Evolutionary conservation across 2,329 filamentous ascomycete genomes (phyloP), one percentile per base, ranked within the genome.

Genomic region (Trichoderma endophyticum): DNA sequence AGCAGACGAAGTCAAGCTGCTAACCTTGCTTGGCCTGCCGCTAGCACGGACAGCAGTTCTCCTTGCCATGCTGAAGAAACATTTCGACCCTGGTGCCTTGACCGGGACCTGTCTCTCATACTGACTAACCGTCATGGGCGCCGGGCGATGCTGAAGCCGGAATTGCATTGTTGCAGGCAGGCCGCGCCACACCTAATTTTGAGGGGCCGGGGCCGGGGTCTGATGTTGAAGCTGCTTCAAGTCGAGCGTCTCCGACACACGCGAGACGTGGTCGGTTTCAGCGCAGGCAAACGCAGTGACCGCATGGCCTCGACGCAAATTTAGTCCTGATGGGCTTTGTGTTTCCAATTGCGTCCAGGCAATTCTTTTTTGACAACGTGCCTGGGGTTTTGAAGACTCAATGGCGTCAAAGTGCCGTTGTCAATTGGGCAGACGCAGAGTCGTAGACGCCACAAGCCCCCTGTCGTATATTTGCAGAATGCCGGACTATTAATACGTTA

Each of bases 251-350:
- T 80, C 78, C 76, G 77, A 81, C 80, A 77, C 56, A 74, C 70
- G 73, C 78, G 79, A 78, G 78, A 80, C 80, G 71, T 34, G 72
- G 72, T 77, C 73, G 70, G 79, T 81, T 80, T 81, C 79, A 80
- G 71, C 32, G n/a, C 59, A 30, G 32, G 21, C 26, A 70, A 24
- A 64, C 32, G 66, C 67, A 66, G 70, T 30, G 56, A 39, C 66
- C 59, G 59, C 43, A 48, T 64, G 71, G 71, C 57, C 67, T 48
- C 70, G 54, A 66, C 36, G n/a, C 36, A 24, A 54, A 32, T 57
- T 32, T 15, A 9, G 67, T 15, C 43, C 36, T 24, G 34, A 51
- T 59, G 21, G 43, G 32, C 30, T 21, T 21, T 6, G 34, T 70
- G 67, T 70, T 70, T 70, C 57, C 14, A 32, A 62, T 30, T 24